Evolutionary conservation across 2,329 filamentous ascomycete genomes (phyloP).

Genomic region (Alternaria conjuncta): DNA sequence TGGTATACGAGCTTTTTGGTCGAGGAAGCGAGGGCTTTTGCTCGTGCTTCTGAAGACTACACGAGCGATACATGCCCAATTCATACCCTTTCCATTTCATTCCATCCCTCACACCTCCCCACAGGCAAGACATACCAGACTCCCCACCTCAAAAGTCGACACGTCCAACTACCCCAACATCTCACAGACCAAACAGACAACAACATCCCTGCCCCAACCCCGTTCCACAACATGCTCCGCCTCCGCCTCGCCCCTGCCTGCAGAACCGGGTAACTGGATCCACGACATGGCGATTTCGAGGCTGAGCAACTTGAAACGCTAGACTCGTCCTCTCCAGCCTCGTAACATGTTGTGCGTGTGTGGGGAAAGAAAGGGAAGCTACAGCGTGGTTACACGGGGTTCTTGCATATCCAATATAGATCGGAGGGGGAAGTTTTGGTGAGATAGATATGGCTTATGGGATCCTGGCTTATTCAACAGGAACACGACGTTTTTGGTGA

Average conservation of each 20-base stretch:
- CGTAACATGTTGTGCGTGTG: background rate
- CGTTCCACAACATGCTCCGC: constrained; percentile 5
- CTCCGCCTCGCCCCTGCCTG: background rate
- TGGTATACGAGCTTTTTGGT: background rate
- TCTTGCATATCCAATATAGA: background rate
- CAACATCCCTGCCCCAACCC: background rate
- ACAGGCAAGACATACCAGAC: background rate
- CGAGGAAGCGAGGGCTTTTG: background rate
- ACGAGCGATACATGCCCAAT: background rate
- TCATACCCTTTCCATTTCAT: background rate
- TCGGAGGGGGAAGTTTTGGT: background rate
- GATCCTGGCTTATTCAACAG: constrained; percentile 8
- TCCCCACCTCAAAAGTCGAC: background rate
- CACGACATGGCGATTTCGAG: background rate
- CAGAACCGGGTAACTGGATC: background rate
- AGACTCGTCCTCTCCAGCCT: background rate
- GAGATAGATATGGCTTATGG: background rate
- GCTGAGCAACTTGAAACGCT: background rate
- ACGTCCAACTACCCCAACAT: background rate
- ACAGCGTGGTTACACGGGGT: background rate
- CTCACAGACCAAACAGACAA: background rate
- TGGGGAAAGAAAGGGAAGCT: background rate
- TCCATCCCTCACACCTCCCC: background rate
- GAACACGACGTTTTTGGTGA: constrained; percentile 1
- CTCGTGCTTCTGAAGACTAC: background rate